Percentiles rank a stretch among this genome's conserved stretches.
Conservation (phyloP, 345 rosid species). For the Moricandia moricandioides region DNA sequence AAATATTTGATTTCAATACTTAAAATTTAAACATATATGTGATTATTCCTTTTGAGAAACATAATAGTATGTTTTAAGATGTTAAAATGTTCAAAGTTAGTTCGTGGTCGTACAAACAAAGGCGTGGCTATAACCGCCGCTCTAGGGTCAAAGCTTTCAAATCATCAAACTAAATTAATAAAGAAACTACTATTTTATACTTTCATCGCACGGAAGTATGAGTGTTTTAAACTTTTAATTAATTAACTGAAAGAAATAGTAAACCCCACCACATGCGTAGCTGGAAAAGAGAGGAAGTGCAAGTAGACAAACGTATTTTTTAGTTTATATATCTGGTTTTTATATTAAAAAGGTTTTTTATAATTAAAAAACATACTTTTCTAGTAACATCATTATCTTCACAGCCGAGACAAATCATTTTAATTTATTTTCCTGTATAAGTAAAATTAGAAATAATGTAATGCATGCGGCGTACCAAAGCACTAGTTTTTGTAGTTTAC, state of each 20-base stretch:
- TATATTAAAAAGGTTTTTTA: no score
- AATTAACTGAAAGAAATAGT: not conserved
- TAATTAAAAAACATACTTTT: not conserved
- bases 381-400: not conserved
- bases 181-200: not conserved
- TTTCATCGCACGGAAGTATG: slow-evolving; percentile 17
- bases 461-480: slow-evolving; percentile 31
- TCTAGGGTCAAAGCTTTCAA: slow-evolving; percentile 14
- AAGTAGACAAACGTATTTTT: not conserved
- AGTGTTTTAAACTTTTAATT: not conserved
- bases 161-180: not conserved
- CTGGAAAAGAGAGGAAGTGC: slow-evolving; percentile 5
- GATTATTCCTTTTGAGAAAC: no score
- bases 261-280: slow-evolving; percentile 15
- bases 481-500: slow-evolving; percentile 24
- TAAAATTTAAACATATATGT: not conserved
- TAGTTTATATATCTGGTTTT: not conserved
- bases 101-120: slow-evolving; percentile 8
- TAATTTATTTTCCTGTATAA: not conserved
- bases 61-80: not conserved
- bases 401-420: not conserved
- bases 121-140: slow-evolving; percentile 12
- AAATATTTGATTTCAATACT: not conserved
- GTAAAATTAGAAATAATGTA: slow-evolving; percentile 13
- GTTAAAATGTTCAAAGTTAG: not conserved